phyloP scores from a whole-genome alignment of 2,329 filamentous ascomycete genomes.

The Aureobasidium leucospermi region DNA sequence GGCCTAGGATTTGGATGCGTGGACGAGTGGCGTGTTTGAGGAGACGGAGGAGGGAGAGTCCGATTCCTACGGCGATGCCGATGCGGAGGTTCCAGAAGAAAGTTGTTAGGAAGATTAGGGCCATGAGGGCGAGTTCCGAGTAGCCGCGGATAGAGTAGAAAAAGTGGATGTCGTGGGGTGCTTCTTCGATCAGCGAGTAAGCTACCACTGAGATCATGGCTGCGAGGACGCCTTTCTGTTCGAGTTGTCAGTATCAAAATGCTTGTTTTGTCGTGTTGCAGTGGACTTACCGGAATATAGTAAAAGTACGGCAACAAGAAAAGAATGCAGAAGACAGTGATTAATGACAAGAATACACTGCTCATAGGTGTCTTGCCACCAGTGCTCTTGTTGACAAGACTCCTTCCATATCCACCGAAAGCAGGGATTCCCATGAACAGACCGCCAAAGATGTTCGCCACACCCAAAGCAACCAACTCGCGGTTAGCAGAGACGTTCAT shows the following conservation, averaged over 20 bases:
- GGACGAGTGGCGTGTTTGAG: slow-evolving; percentile 86
- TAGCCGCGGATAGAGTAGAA: slow-evolving; percentile 81
- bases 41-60: slow-evolving; percentile 79
- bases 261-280: not conserved
- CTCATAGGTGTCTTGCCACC: slow-evolving; percentile 91
- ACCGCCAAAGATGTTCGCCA: slow-evolving; percentile 83
- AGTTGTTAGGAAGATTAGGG: slow-evolving; percentile 81
- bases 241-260: not conserved
- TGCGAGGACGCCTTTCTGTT: slow-evolving; percentile 82
- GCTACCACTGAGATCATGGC: slow-evolving; percentile 94
- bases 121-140: slow-evolving; percentile 80
- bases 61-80: slow-evolving; percentile 89
- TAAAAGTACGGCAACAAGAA: slow-evolving; percentile 88
- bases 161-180: slow-evolving; percentile 84
- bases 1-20: slow-evolving; percentile 90
- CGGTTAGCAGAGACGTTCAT: slow-evolving; percentile 85
- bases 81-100: slow-evolving; percentile 92
- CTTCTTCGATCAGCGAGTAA: slow-evolving; percentile 90
- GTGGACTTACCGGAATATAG: slow-evolving; percentile 75
- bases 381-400: slow-evolving; percentile 89
- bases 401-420: slow-evolving; percentile 92
- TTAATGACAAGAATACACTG: slow-evolving; percentile 74
- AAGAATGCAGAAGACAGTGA: slow-evolving; percentile 72
- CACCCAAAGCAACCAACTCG: slow-evolving; percentile 83
- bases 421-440: slow-evolving; percentile 89